Conservation (phyloP, 1,139 yeast genomes). For the Lodderomyces margitis region DNA sequence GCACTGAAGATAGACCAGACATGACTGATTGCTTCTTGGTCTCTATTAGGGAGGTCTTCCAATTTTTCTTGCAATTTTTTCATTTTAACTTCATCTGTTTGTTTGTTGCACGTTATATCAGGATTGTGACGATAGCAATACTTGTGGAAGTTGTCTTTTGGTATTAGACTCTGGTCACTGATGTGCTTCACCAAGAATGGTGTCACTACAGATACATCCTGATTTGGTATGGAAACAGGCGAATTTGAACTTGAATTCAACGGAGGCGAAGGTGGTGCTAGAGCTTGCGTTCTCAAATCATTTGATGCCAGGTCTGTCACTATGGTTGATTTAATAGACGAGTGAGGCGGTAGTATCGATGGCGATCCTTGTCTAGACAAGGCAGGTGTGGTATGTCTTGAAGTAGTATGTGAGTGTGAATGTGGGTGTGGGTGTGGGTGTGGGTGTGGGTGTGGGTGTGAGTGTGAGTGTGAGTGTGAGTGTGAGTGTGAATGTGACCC, state of each 20-base stretch:
- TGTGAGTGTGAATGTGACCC: too few species aligned
- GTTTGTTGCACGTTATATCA: conserved; percentile 67
- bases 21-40: conserved; percentile 68
- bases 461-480: too few species aligned
- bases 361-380: conserved; percentile 1
- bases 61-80: conserved; percentile 57
- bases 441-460: too few species aligned
- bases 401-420: too few species aligned
- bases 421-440: too few species aligned
- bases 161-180: conserved; percentile 40
- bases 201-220: conserved; percentile 35
- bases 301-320: conserved; percentile 3
- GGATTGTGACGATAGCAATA: conserved; percentile 95
- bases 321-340: conserved; percentile 7
- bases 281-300: conserved; percentile 3
- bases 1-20: conserved; percentile 80
- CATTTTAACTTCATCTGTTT: conserved; percentile 67
- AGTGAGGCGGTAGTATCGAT: conserved; percentile 5
- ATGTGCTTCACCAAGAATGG: conserved; percentile 48
- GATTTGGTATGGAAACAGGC: conserved; percentile 5
- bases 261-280: not conserved
- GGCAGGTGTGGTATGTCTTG: not conserved
- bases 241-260: not conserved
- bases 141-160: conserved; percentile 52
- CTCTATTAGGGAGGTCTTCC: conserved; percentile 58